Percentiles rank a stretch among this genome's conserved stretches.
Conservation (phyloP, 2,329 filamentous ascomycete species). For the Cylindrodendrum hubeiense region DNA sequence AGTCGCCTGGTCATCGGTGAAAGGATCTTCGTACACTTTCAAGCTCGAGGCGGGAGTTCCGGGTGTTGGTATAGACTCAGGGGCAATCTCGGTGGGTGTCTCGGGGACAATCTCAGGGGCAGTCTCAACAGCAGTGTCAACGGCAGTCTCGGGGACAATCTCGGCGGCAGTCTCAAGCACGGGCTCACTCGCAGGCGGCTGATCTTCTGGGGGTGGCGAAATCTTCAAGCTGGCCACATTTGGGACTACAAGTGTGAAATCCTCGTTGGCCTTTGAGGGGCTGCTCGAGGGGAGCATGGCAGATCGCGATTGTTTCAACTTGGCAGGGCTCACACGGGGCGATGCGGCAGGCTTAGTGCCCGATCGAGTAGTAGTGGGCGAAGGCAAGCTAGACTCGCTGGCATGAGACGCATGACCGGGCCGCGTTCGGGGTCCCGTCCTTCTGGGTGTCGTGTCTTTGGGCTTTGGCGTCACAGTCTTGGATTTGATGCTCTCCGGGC, state of each 20-base stretch:
- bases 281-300: slow-evolving; percentile 50
- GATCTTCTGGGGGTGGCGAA: slow-evolving; percentile 45
- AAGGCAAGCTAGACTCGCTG: slow-evolving; percentile 64
- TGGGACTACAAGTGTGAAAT: slow-evolving; percentile 66
- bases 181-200: slow-evolving; percentile 27
- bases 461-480: slow-evolving; percentile 64
- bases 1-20: slow-evolving; percentile 61
- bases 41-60: slow-evolving; percentile 44
- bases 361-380: slow-evolving; percentile 54
- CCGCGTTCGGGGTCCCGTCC: slow-evolving; percentile 59
- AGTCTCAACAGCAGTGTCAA: neutral
- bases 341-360: slow-evolving; percentile 52
- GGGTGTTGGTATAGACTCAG: slow-evolving; percentile 10
- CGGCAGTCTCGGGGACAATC: neutral
- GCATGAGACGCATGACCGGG: slow-evolving; percentile 62
- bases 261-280: slow-evolving; percentile 63
- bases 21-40: slow-evolving; percentile 74
- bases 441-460: slow-evolving; percentile 66
- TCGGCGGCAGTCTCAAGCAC: slow-evolving; percentile 15
- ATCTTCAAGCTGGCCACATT: slow-evolving; percentile 54
- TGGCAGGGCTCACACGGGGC: slow-evolving; percentile 57
- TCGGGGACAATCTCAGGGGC: neutral
- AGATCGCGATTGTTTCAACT: slow-evolving; percentile 51
- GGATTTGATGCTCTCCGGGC: slow-evolving; percentile 60
- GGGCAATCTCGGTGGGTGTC: slow-evolving; percentile 3